Percentiles rank a stretch among this genome's conserved stretches.
Conservation (phyloP, 495 filamentous ascomycete species). For the Cenococcum geophilum region DNA sequence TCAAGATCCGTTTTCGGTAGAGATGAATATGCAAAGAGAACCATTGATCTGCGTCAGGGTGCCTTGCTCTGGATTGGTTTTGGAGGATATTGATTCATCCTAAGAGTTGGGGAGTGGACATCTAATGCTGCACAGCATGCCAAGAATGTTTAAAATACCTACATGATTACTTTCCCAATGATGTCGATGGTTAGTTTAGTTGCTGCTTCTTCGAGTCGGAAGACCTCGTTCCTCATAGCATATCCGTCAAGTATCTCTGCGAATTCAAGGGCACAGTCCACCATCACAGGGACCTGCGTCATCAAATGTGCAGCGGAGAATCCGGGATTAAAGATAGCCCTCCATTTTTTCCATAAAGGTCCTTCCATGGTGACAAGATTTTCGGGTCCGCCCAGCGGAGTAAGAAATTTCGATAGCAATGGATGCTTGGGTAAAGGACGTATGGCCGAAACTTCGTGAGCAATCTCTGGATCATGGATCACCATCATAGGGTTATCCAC, state of each 20-base stretch:
- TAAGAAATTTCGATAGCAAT: conserved; percentile 9
- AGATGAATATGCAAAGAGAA: too few relatives aligned
- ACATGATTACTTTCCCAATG: conserved; percentile 31
- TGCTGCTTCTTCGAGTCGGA: conserved; percentile 36
- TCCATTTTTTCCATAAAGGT: conserved; percentile 34
- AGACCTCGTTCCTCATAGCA: conserved; percentile 31
- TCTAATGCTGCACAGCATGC: too few relatives aligned
- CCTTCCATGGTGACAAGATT: conserved; percentile 36
- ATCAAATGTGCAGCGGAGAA: conserved; percentile 35
- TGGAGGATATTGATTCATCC: too few relatives aligned
- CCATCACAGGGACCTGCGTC: conserved; percentile 35
- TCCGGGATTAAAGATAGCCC: conserved; percentile 39
- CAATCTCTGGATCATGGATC: conserved; percentile 42
- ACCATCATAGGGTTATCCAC: conserved; percentile 35
- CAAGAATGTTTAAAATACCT: not conserved
- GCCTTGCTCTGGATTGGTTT: too few relatives aligned
- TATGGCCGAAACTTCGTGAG: conserved; percentile 37
- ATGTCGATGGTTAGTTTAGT: conserved; percentile 39
- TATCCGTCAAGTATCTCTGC: conserved; percentile 28
- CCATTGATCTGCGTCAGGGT: too few relatives aligned
- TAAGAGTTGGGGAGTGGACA: too few relatives aligned
- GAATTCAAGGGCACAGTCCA: conserved; percentile 35
- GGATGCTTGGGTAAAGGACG: not conserved
- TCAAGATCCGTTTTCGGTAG: too few relatives aligned
- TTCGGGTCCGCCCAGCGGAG: conserved; percentile 30